phyloP scores from a whole-genome alignment of 768 basidiomycete genomes.

The Tricholoma hemisulphureum region DNA sequence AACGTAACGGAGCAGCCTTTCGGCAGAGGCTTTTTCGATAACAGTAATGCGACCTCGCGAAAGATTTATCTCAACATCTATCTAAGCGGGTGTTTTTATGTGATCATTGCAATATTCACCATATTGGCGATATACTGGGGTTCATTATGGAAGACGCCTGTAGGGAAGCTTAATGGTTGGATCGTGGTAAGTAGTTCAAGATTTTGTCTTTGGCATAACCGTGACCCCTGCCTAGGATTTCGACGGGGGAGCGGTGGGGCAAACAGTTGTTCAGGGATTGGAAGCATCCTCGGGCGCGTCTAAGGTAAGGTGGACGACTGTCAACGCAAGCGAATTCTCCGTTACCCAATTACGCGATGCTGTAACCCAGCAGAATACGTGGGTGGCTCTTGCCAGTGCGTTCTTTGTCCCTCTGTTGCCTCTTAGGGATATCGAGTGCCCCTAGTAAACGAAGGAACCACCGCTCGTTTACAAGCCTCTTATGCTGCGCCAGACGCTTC shows the following conservation, averaged over 20 bases:
- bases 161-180: constrained; percentile 20
- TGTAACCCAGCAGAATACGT: constrained; percentile 49
- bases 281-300: constrained; percentile 16
- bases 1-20: constrained; percentile 11
- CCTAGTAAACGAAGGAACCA: constrained; percentile 41
- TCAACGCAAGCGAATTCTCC: constrained; percentile 43
- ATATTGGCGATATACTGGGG: constrained; percentile 27
- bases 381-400: constrained; percentile 54
- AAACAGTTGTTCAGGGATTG: constrained; percentile 40
- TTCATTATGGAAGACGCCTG: constrained; percentile 22
- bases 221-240: constrained; percentile 45
- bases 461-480: constrained; percentile 35
- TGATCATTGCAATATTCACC: constrained; percentile 19
- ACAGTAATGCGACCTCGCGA: constrained; percentile 6
- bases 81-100: constrained; percentile 9
- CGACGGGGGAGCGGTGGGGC: constrained; percentile 54
- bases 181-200: constrained; percentile 4
- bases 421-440: not conserved
- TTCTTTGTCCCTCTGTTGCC: not conserved
- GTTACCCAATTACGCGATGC: constrained; percentile 44
- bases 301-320: constrained; percentile 45
- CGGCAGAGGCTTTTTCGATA: constrained; percentile 11
- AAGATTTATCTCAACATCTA: constrained; percentile 16
- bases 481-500: constrained; percentile 38
- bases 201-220: not conserved